Evolutionary conservation across 1,284 basidiomycete species (phyloP), one percentile per base, ranked within the genome.

Genomic region (Entoloma clypeatum): DNA sequence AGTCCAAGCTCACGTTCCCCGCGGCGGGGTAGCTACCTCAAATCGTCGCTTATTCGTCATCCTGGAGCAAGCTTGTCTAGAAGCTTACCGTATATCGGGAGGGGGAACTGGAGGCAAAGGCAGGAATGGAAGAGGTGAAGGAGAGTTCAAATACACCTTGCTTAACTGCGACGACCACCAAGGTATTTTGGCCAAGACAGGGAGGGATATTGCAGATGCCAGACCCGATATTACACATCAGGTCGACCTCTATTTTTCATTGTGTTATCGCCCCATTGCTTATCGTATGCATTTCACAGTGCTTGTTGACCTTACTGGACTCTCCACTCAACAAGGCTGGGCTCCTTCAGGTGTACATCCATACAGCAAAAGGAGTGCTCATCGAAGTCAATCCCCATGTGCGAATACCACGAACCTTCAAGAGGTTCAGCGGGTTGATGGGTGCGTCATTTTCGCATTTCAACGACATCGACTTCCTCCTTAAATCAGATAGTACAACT

Each of bases 131-230:
- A 72, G 60, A 64, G 72, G 40, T 53, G 75, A 81, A 47, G 79
- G 79, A 13, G 91, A 94, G 50, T 91, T 92, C 50, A 97, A 98
- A 69, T 98, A 98, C 64, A 93, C 93, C 11, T 71, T 99, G 44
- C 69, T 99, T 52, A 99, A 99, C 67, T 99, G 96, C 66, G 95
- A 99, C 63, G 95, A 99, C 56, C 95, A 99, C 67, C 95, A 99
- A 64, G 92, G 95, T 36, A 96, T 99, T 49, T 73, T 99, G 45
- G 95, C 96, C 5, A 98, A 97, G 68, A 97, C 94, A 3, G 92
- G 93, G 19, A 77, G 95, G 55, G 96, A 99, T 67, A 99, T 99
- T 53, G 94, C 96, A 14, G 94, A 98, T 65, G 95, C 96, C 13
- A 72, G 95, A 49, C 95, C 96, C 4, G 96, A 99, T 65, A 99